A percentile compares a stretch with the other conserved stretches of the same genome.
phyloP scores from a whole-genome alignment of 768 basidiomycete genomes.

The Xerocomellus dryophilus region DNA sequence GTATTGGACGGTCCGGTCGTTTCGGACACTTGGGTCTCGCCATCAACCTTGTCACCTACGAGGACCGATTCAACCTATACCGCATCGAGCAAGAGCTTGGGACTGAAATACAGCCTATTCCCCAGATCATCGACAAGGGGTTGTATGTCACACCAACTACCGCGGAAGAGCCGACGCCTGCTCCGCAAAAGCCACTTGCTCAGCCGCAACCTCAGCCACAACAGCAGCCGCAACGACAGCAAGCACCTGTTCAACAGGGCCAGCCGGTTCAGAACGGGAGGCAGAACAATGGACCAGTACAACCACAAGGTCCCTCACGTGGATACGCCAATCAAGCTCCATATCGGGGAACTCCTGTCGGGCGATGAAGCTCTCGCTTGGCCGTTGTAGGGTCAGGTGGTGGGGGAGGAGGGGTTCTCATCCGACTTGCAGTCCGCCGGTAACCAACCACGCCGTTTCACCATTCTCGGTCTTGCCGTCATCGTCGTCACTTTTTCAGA shows the following conservation, averaged over 20 bases:
- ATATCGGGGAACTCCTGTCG: slow-evolving; percentile 29
- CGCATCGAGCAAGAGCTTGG: slow-evolving; percentile 98
- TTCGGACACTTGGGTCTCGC: slow-evolving; percentile 97
- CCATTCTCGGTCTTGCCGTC: slow-evolving; percentile 17
- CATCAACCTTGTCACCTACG: slow-evolving; percentile 96
- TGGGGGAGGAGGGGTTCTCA: slow-evolving; percentile 1
- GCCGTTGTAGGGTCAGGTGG: not conserved
- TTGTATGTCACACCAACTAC: slow-evolving; percentile 86
- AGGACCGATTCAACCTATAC: slow-evolving; percentile 97
- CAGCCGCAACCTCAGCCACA: slow-evolving; percentile 36
- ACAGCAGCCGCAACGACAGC: slow-evolving; percentile 27
- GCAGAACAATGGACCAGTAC: slow-evolving; percentile 25
- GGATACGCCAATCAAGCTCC: slow-evolving; percentile 23
- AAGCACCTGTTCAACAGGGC: slow-evolving; percentile 22
- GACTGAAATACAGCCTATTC: slow-evolving; percentile 96
- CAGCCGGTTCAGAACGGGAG: slow-evolving; percentile 29
- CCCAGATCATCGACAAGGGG: slow-evolving; percentile 83
- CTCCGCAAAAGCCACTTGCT: slow-evolving; percentile 39
- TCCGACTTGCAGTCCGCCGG: slow-evolving; percentile 13
- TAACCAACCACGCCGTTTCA: slow-evolving; percentile 11
- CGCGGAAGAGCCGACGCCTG: slow-evolving; percentile 42
- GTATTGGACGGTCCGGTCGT: slow-evolving; percentile 95
- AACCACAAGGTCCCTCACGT: slow-evolving; percentile 23
- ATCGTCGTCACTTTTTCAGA: slow-evolving; percentile 2
- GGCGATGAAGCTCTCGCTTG: slow-evolving; percentile 21